These are phyloP conservation scores for Podosphaera xanthii DNA, from an alignment of 2,329 filamentous ascomycete genomes.

Conservation along the genomic window DNA sequence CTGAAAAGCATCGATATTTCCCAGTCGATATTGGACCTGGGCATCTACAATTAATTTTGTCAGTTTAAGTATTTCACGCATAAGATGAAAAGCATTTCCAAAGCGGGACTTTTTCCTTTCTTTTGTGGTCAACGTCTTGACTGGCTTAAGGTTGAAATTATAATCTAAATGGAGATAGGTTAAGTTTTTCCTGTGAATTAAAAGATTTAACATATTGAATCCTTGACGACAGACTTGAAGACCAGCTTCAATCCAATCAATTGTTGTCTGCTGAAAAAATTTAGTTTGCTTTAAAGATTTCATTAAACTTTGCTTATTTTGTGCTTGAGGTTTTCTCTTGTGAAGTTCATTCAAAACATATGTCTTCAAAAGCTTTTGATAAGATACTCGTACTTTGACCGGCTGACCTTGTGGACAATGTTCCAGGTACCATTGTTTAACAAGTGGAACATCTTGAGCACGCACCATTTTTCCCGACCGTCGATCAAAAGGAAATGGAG, in stretches of 20 bases:
- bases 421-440: constrained; percentile 97
- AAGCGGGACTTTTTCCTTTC: constrained; percentile 98
- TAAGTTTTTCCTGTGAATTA: constrained; percentile 95
- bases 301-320: constrained; percentile 83
- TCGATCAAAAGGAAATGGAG: constrained; percentile 84
- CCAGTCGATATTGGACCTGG: constrained; percentile 89
- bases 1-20: constrained; percentile 97
- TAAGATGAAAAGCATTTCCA: constrained; percentile 95
- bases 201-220: constrained; percentile 95
- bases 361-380: constrained; percentile 91
- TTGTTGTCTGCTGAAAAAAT: constrained; percentile 98
- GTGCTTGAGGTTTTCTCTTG: constrained; percentile 82
- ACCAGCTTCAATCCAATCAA: constrained; percentile 98
- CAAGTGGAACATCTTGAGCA: constrained; percentile 84
- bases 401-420: constrained; percentile 80
- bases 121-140: constrained; percentile 95
- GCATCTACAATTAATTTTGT: constrained; percentile 97
- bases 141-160: constrained; percentile 97
- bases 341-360: constrained; percentile 93
- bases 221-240: constrained; percentile 94
- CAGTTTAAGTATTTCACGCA: constrained; percentile 87
- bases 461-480: constrained; percentile 89
- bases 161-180: constrained; percentile 97
- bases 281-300: constrained; percentile 85
- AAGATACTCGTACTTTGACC: constrained; percentile 92